Conservation (phyloP, 495 filamentous ascomycete species). For the Tuber borchii region DNA sequence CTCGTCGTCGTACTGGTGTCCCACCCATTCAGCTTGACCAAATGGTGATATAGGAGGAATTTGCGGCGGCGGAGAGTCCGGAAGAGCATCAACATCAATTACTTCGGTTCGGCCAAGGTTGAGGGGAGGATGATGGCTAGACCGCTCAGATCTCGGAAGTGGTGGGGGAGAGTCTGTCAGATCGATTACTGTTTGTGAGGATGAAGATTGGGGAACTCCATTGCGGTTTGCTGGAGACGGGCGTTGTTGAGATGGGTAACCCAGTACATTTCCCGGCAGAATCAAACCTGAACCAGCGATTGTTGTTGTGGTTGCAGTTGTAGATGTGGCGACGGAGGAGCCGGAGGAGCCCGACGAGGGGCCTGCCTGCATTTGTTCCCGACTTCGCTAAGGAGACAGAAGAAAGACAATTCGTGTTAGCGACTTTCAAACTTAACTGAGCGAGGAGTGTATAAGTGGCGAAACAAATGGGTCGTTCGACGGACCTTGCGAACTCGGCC, state of each 20-base stretch:
- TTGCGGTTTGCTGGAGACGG: conserved; percentile 22
- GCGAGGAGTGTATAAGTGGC: background rate
- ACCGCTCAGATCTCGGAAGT: background rate
- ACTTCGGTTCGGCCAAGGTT: conserved; percentile 21
- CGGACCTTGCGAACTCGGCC: conserved; percentile 31
- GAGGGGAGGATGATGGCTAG: conserved; percentile 8
- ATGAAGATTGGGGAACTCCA: conserved; percentile 11
- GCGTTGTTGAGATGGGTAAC: background rate
- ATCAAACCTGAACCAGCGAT: conserved; percentile 36
- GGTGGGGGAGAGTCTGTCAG: conserved; percentile 45
- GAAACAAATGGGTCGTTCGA: conserved; percentile 16
- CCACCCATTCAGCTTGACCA: background rate
- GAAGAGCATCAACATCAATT: conserved; percentile 40
- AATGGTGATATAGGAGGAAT: background rate
- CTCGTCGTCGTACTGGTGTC: background rate
- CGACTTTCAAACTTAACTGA: conserved; percentile 6
- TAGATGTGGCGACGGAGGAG: conserved; percentile 36
- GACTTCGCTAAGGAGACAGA: conserved; percentile 23
- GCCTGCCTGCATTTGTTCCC: conserved; percentile 34
- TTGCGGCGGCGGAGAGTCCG: conserved; percentile 39
- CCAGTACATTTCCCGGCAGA: conserved; percentile 15
- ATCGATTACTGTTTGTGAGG: conserved; percentile 43
- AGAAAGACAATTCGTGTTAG: conserved; percentile 16
- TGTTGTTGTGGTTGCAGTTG: conserved; percentile 5
- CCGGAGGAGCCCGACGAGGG: conserved; percentile 33